Evolutionary conservation across 495 filamentous ascomycete species (phyloP), one percentile per base, ranked within the genome.

Genomic region (Parachaetomium inaequale): DNA sequence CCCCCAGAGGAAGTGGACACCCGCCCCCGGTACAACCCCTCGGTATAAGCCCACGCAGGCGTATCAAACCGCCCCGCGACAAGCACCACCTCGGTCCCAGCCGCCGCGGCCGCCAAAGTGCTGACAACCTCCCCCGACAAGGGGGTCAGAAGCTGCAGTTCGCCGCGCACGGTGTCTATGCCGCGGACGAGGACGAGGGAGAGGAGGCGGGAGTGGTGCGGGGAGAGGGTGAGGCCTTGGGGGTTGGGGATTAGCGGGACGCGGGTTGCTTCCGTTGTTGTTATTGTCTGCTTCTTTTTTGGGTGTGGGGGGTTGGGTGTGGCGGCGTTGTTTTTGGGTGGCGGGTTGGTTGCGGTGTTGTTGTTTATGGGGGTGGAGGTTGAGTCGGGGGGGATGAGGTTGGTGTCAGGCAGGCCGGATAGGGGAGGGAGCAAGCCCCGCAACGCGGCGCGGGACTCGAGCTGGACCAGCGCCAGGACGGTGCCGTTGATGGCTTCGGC

Each of bases 41-140:
- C 83, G 1, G 75, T 76, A 59, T 84, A 85, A 14, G 81, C 81
- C 85, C 84, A 87, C 11, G 69, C 79, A 3, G 85, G 84, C 11
- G 81, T 70, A 61, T 85, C 84, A 47, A 84, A 81, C 69, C 77
- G 82, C 4, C 84, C 84, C 45, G 77, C 77, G 7, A 87, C 77
- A n/a, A 86, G 71, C 4, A 84, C 80, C 31, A 85, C 70, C 26
- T 75, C 64, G 28, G 72, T 70, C 12, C 72, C 78, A 1, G 28
- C 64, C 3, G 11, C 47, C n/a, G 11, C 26, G 4, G 7, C 43
- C 43, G 12, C 43, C 19, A 42, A 10, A 5, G 25, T 6, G 1
- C 25, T 19, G 2, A 46, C 43, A 2, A 23, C 19, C 43, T 1
- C 19, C 23, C 4, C 23, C 10, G 10, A 11, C 7, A 49, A 26